Evolutionary conservation across 2,329 filamentous ascomycete species (phyloP).

Genomic region (Colletotrichum tofieldiae): DNA sequence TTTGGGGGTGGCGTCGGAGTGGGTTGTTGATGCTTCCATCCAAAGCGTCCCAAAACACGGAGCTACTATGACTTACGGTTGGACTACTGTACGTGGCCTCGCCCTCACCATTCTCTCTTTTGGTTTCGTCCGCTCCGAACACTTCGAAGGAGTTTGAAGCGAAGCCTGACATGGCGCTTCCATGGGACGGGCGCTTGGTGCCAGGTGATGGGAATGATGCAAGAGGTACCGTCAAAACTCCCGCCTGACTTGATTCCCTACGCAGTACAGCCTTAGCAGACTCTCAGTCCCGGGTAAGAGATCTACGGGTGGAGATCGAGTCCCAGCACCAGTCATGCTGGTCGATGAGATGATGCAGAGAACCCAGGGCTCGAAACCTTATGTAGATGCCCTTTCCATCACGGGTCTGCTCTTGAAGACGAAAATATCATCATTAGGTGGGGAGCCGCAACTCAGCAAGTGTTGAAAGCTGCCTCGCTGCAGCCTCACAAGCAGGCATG

Average conservation of each 20-base stretch:
- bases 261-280: background rate
- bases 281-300: background rate
- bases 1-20: slow-evolving; percentile 2
- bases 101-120: background rate
- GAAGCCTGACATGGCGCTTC: background rate
- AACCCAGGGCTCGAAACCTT: background rate
- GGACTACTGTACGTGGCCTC: too few relatives aligned
- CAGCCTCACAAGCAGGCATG: background rate
- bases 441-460: background rate
- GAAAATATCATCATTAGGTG: background rate
- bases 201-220: background rate
- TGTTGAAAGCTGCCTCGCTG: background rate
- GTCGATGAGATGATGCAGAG: background rate
- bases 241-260: background rate
- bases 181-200: background rate
- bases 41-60: background rate
- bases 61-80: background rate
- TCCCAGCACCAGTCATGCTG: background rate
- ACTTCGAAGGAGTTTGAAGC: background rate
- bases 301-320: background rate
- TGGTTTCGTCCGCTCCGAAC: background rate
- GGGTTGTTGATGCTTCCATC: background rate
- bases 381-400: background rate
- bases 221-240: background rate
- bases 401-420: background rate